Evolutionary conservation across 1,139 yeast species (phyloP).

Genomic region (Hyphopichia wangnamkhiaoensis): DNA sequence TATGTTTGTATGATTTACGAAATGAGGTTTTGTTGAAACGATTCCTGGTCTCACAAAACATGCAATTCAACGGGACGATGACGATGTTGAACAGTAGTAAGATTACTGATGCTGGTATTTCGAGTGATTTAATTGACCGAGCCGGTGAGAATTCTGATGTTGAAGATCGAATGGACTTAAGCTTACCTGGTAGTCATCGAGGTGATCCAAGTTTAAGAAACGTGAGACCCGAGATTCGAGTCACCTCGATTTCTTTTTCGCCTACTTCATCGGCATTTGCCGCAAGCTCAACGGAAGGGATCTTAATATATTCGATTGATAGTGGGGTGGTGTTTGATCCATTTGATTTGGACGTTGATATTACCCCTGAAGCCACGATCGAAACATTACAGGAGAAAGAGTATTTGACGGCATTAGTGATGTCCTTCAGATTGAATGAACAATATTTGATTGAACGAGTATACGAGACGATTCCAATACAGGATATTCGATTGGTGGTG

Average conservation of each 20-base stretch:
- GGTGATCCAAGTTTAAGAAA: slow-evolving; percentile 87
- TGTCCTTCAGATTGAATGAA: slow-evolving; percentile 94
- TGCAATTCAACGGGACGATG: slow-evolving; percentile 88
- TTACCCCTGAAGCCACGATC: slow-evolving; percentile 77
- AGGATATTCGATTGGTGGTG: slow-evolving; percentile 67
- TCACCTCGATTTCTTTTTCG: slow-evolving; percentile 75
- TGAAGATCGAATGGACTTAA: slow-evolving; percentile 75
- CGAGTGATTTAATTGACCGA: slow-evolving; percentile 77
- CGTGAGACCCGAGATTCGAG: slow-evolving; percentile 77
- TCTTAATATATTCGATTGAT: slow-evolving; percentile 79
- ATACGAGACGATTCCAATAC: slow-evolving; percentile 74
- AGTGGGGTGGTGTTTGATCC: slow-evolving; percentile 84
- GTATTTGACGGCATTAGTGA: slow-evolving; percentile 77
- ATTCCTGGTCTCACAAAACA: slow-evolving; percentile 82
- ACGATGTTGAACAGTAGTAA: slow-evolving; percentile 75
- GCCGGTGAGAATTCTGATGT: slow-evolving; percentile 85
- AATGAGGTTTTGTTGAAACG: slow-evolving; percentile 83
- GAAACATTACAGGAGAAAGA: slow-evolving; percentile 68
- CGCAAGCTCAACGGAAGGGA: slow-evolving; percentile 94
- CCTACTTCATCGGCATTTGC: slow-evolving; percentile 93
- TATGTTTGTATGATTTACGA: slow-evolving; percentile 85
- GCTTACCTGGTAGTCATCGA: slow-evolving; percentile 84
- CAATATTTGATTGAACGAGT: slow-evolving; percentile 68
- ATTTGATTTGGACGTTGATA: slow-evolving; percentile 88
- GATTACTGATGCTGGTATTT: slow-evolving; percentile 82